Conservation (phyloP, 176 grass and related monocot genomes). For the Rhynchospora breviuscula region DNA sequence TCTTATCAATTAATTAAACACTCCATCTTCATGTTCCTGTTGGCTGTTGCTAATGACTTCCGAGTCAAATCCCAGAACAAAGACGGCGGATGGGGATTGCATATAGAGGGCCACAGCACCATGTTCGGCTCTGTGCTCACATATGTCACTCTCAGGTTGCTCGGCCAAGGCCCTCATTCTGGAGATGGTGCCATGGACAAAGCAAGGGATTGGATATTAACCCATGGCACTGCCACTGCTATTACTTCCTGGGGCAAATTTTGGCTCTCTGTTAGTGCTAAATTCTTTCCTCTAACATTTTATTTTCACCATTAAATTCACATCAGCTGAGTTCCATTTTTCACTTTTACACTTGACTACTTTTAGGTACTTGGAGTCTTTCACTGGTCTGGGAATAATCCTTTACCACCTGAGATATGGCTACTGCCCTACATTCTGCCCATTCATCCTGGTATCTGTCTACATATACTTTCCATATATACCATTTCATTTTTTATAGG, state of each 20-base stretch:
- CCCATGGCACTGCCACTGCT: conserved; percentile 71
- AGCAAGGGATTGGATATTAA: conserved; percentile 82
- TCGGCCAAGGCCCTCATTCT: conserved; percentile 58
- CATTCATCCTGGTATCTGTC: conserved; percentile 65
- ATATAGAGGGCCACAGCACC: conserved; percentile 80
- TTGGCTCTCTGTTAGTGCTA: conserved; percentile 68
- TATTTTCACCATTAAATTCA: not conserved
- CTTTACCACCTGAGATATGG: conserved; percentile 91
- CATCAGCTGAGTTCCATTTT: conserved; percentile 25
- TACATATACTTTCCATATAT: not conserved
- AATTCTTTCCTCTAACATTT: conserved; percentile 6
- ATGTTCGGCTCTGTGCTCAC: conserved; percentile 87
- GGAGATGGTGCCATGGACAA: conserved; percentile 82
- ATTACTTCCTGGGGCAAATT: conserved; percentile 96
- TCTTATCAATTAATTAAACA: too few species aligned
- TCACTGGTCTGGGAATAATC: conserved; percentile 97
- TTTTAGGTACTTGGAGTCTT: conserved; percentile 92
- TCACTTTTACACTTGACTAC: not conserved
- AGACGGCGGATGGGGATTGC: conserved; percentile 91
- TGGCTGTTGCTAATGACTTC: conserved; percentile 15
- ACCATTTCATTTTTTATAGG: not conserved
- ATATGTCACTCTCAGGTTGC: conserved; percentile 81
- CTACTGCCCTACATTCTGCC: conserved; percentile 74
- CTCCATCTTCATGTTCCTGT: too few species aligned
- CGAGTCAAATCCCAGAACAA: conserved; percentile 49